phyloP scores from a whole-genome alignment of 208 protist genomes.

The Trypanosoma lewisi region DNA sequence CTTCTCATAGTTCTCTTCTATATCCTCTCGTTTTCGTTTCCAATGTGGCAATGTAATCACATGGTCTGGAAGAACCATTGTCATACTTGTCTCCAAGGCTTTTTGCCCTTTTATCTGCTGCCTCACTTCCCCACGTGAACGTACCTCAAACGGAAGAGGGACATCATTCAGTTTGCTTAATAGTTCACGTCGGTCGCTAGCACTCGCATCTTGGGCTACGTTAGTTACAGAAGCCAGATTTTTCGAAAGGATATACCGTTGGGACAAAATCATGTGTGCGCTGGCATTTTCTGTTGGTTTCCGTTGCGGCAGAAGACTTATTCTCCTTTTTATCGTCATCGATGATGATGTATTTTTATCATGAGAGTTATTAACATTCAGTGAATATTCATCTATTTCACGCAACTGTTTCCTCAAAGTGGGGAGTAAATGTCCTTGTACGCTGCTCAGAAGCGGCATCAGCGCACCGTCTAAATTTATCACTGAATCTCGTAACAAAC shows the following conservation, averaged over 20 bases:
- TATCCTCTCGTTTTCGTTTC: slow-evolving; percentile 16
- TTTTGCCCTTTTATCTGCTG: slow-evolving; percentile 21
- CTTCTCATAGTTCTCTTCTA: not conserved
- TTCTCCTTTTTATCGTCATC: not conserved
- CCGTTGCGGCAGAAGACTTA: slow-evolving; percentile 9
- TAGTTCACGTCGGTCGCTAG: slow-evolving; percentile 18
- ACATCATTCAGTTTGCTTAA: slow-evolving; percentile 17
- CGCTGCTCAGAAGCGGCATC: slow-evolving; percentile 8
- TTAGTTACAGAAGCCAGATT: slow-evolving; percentile 12
- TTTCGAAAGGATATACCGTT: slow-evolving; percentile 3
- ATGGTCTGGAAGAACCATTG: slow-evolving; percentile 14
- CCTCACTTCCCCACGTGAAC: slow-evolving; percentile 26
- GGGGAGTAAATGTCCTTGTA: slow-evolving; percentile 1
- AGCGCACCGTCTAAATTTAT: slow-evolving; percentile 27
- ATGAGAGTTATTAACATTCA: not conserved
- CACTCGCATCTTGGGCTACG: slow-evolving; percentile 4
- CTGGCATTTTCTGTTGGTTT: not conserved
- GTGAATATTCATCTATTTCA: not conserved
- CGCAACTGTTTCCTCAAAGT: slow-evolving; percentile 12
- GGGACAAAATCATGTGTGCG: not conserved
- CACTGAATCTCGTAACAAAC: slow-evolving; percentile 34
- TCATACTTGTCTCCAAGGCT: slow-evolving; percentile 23
- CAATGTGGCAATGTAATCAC: slow-evolving; percentile 9
- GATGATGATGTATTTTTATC: not conserved
- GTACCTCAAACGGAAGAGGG: slow-evolving; percentile 26